A percentile compares a stretch with the other conserved stretches of the same genome.
phyloP scores from a whole-genome alignment of 1,284 basidiomycete species.

The Ganoderma leucocontextum region DNA sequence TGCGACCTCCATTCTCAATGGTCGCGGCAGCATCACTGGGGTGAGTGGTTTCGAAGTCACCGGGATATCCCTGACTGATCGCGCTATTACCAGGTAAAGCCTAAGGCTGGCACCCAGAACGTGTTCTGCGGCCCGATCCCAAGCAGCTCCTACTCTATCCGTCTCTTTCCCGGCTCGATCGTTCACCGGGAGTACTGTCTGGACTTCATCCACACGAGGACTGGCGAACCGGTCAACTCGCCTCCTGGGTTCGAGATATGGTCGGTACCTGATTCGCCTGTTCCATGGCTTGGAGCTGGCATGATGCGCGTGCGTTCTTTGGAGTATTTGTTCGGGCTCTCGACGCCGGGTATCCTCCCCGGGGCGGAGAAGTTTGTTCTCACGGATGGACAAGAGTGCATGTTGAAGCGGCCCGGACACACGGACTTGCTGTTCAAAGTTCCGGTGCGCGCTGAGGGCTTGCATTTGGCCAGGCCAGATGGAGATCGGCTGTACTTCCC shows the following conservation, averaged over 20 bases:
- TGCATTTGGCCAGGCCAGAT: neutral
- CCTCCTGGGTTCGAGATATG: neutral
- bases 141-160: neutral
- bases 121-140: conserved; percentile 1
- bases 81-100: neutral
- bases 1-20: neutral
- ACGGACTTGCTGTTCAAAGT: neutral
- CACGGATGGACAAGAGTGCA: neutral
- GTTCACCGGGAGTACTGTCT: neutral
- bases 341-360: too few relatives aligned
- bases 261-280: neutral
- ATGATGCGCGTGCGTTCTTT: neutral
- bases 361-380: conserved; percentile 6
- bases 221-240: neutral
- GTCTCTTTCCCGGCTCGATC: conserved; percentile 6
- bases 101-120: neutral
- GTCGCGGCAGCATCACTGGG: neutral
- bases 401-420: conserved; percentile 4
- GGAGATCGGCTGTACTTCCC: neutral
- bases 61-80: too few relatives aligned
- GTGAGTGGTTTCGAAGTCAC: too few relatives aligned
- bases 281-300: neutral
- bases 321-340: neutral
- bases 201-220: neutral
- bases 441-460: neutral